Evolutionary conservation across 257 asterid genomes (phyloP).

Genomic region (Solanum acaule): DNA sequence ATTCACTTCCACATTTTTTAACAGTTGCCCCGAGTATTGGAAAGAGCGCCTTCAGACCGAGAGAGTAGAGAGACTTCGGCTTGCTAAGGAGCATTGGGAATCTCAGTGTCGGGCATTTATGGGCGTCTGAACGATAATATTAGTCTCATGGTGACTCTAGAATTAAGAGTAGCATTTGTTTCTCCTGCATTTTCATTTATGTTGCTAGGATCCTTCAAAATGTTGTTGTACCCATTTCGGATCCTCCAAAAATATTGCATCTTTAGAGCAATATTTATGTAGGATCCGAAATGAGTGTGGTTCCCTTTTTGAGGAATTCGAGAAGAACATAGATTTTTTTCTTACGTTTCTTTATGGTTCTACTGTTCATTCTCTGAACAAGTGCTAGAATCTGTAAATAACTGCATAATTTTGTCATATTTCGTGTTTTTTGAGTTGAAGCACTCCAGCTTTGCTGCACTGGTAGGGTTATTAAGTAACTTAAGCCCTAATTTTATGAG

Average conservation of each 20-base stretch:
- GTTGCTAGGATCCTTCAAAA: neutral
- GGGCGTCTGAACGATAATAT: constrained; percentile 32
- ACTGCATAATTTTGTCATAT: neutral
- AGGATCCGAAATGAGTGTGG: neutral
- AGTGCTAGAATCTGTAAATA: neutral
- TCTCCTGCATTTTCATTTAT: neutral
- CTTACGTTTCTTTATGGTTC: neutral
- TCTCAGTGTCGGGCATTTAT: constrained; percentile 57
- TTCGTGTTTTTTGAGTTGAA: neutral
- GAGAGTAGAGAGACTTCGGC: constrained; percentile 59
- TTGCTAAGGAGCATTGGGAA: constrained; percentile 92
- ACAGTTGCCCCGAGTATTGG: constrained; percentile 85
- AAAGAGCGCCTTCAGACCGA: constrained; percentile 56
- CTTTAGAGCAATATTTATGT: neutral
- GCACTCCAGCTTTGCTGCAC: neutral
- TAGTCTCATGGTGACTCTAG: neutral
- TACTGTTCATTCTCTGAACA: neutral
- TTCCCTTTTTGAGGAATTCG: neutral
- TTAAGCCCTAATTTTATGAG: neutral
- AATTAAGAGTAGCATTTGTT: neutral
- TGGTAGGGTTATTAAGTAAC: neutral
- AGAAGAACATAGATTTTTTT: neutral
- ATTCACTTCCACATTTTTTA: neutral
- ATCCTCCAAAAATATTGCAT: neutral
- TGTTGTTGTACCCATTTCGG: neutral